Evolutionary conservation across 177 flowering plant species (phyloP).

Genomic region (Vitis hybrid): DNA sequence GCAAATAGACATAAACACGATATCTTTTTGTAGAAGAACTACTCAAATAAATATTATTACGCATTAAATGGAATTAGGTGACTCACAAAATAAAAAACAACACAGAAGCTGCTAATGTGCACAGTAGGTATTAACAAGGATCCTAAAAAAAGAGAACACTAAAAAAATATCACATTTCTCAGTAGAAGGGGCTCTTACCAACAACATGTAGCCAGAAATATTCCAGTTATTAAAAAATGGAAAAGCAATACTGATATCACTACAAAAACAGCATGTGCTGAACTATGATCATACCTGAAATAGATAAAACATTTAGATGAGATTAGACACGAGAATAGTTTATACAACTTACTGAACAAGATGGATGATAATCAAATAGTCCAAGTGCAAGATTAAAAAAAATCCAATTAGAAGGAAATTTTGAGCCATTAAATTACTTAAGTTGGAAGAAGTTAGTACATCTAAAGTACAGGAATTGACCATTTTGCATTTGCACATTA

Average conservation of each 20-base stretch:
- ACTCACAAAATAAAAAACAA: too few relatives aligned
- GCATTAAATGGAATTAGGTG: too few relatives aligned
- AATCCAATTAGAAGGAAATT: background rate
- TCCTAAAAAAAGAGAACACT: too few relatives aligned
- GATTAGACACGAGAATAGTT: background rate
- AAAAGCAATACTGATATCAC: conserved; percentile 68
- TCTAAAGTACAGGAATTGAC: background rate
- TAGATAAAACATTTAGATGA: conserved; percentile 7
- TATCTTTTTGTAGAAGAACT: too few relatives aligned
- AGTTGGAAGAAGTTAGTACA: background rate
- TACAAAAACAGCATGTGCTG: conserved; percentile 76
- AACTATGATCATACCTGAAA: conserved; percentile 88
- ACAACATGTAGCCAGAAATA: conserved; percentile 71
- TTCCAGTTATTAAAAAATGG: conserved; percentile 78
- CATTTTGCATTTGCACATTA: background rate
- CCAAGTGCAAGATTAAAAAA: background rate
- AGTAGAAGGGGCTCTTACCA: conserved; percentile 57
- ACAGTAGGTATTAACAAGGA: too few relatives aligned
- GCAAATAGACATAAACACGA: too few relatives aligned
- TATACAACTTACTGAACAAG: background rate
- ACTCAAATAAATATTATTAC: too few relatives aligned
- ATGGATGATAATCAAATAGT: background rate
- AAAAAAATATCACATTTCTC: background rate
- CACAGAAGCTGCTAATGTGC: too few relatives aligned
- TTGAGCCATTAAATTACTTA: background rate